Percentiles rank a stretch among this genome's conserved stretches.
phyloP scores from a whole-genome alignment of 148 eudicot genomes.

The Rhododendron simsii region DNA sequence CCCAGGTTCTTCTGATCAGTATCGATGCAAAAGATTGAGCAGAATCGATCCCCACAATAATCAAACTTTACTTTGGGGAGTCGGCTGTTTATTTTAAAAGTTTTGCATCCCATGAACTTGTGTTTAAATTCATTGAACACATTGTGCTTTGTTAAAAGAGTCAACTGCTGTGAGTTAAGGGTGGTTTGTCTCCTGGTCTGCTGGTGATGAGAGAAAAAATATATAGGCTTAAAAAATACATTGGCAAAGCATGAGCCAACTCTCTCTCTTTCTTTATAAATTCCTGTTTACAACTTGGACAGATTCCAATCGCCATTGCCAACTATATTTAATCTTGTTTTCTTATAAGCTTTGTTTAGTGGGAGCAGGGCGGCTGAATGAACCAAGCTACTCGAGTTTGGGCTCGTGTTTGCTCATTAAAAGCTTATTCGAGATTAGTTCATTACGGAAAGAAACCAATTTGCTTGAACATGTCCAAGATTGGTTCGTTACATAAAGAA shows the following conservation, averaged over 20 bases:
- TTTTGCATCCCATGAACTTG: neutral
- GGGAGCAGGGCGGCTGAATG: neutral
- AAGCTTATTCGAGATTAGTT: too few relatives aligned
- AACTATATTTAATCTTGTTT: neutral
- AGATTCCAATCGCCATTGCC: neutral
- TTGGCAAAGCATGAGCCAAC: neutral
- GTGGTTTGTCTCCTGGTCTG: slow-evolving; percentile 22
- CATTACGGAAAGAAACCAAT: too few relatives aligned
- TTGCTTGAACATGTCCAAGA: too few relatives aligned
- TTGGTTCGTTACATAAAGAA: too few relatives aligned
- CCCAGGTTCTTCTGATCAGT: neutral
- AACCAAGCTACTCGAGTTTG: too few relatives aligned
- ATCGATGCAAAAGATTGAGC: neutral
- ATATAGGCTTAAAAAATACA: neutral
- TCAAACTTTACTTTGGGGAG: neutral
- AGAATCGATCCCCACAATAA: neutral
- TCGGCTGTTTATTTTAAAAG: neutral
- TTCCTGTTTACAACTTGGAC: neutral
- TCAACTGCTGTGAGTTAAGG: slow-evolving; percentile 13
- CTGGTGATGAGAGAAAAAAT: neutral
- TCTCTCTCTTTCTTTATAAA: neutral
- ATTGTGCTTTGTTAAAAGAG: slow-evolving; percentile 3
- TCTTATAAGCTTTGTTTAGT: neutral
- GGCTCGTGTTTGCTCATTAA: too few relatives aligned
- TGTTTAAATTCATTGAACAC: slow-evolving; percentile 18